Base-by-base conservation (phyloP, 2,329 filamentous ascomycete species). In the Trichothecium roseum region DNA sequence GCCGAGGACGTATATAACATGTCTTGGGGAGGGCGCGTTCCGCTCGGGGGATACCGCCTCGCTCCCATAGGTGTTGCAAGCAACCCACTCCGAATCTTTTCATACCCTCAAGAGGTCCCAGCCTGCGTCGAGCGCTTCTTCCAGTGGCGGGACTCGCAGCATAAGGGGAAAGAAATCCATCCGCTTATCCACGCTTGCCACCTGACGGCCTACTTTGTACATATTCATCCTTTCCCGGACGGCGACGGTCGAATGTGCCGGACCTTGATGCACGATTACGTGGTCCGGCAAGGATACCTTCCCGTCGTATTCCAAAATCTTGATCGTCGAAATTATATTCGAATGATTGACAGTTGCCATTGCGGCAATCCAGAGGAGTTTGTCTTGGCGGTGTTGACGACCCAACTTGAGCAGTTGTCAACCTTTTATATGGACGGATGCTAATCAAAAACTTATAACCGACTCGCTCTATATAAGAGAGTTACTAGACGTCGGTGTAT, bases 141-240 rank as follows among this genome's bases (percentile, higher is more conserved):
- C 18, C 26, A 42, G 28, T 49, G 42, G 40, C 41, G 42, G 18
- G 34, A 47, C 28, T 15, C 18, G 12, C 37, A 37, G 6, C 41
- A 47, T 35, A 30, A 16, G 7, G 30, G 28, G 15, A 40, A 35
- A 30, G 28, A 35, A 22, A 32, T 49, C 4, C 45, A 48, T 31
- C 48, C 45, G 9, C 32, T 51, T 10, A 34, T 51, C 5, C 26
- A 44, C 9, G 42, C 45, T 4, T 42, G 45, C 18, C 43, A 49
- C 24, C 17, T 42, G 14, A 42, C 36, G 18, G 40, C 37, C 7
- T 46, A 46, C 33, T 44, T 44, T 29, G 22, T 40, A 5, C 26
- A 38, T 18, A 37, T 48, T 32, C 40, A 50, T 32, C 48, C 46
- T 22, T 48, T 50, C 29, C 31, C 40, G 16, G 42, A 50, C 37